phyloP scores from a whole-genome alignment of 345 rosid genomes.

The Adansonia digitata region DNA sequence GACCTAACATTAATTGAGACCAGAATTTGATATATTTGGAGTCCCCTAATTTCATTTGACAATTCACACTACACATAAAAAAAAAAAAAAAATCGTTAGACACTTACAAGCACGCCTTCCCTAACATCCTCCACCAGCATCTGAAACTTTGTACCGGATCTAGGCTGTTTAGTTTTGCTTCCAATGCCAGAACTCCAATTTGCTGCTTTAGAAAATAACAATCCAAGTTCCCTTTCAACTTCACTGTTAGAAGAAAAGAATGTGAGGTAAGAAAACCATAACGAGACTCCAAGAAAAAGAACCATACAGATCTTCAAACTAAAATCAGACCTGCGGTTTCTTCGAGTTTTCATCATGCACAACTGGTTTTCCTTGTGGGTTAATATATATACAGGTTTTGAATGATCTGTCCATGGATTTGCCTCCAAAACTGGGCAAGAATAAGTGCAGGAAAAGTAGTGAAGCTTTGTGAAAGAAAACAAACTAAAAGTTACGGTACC shows the following conservation, averaged over 20 bases:
- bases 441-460: background rate
- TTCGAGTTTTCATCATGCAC: constrained; percentile 93
- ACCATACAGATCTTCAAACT: too few relatives aligned
- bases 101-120: constrained; percentile 85
- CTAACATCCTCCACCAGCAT: constrained; percentile 93
- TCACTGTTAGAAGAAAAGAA: constrained; percentile 48
- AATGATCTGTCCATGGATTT: constrained; percentile 89
- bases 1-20: too few relatives aligned
- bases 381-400: constrained; percentile 82
- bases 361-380: constrained; percentile 76
- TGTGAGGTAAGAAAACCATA: constrained; percentile 9
- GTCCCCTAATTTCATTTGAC: too few relatives aligned
- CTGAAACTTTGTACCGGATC: constrained; percentile 64
- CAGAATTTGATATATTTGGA: background rate
- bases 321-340: constrained; percentile 64
- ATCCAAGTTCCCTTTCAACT: constrained; percentile 87
- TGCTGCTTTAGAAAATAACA: constrained; percentile 64
- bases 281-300: too few relatives aligned
- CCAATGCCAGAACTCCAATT: constrained; percentile 45
- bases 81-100: background rate
- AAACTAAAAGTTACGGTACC: background rate
- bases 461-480: constrained; percentile 1
- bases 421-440: constrained; percentile 69
- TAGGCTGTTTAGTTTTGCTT: constrained; percentile 52
- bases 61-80: background rate